phyloP scores from a whole-genome alignment of 768 basidiomycete genomes.

The Pisolithus marmoratus region DNA sequence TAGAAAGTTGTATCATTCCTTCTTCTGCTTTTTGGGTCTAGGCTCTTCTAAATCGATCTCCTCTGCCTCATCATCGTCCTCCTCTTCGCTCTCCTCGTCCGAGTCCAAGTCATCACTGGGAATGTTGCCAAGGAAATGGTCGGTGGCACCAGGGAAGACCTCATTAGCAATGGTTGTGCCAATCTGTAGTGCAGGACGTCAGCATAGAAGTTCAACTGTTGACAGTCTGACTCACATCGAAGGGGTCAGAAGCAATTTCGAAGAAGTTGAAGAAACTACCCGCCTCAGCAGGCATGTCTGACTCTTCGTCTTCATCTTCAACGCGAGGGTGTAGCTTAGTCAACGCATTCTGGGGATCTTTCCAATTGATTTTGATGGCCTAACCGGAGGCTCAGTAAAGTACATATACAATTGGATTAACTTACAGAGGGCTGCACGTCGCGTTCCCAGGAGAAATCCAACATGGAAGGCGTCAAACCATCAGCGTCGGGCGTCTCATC shows the following conservation, averaged over 20 bases:
- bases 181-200: conserved; percentile 39
- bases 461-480: conserved; percentile 72
- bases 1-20: conserved; percentile 19
- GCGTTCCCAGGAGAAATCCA: conserved; percentile 76
- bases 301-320: conserved; percentile 50
- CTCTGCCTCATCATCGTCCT: conserved; percentile 71
- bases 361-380: conserved; percentile 75
- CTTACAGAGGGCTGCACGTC: conserved; percentile 65
- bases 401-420: background rate
- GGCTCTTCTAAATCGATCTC: conserved; percentile 90
- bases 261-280: conserved; percentile 92
- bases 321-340: conserved; percentile 75
- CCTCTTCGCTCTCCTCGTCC: conserved; percentile 59
- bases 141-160: conserved; percentile 74
- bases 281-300: conserved; percentile 55
- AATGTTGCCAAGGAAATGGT: conserved; percentile 70
- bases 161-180: conserved; percentile 70
- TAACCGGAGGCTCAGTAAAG: conserved; percentile 21
- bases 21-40: conserved; percentile 64
- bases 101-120: conserved; percentile 57
- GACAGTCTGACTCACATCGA: conserved; percentile 47
- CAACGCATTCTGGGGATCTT: conserved; percentile 67
- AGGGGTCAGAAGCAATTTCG: conserved; percentile 57
- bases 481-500: conserved; percentile 61
- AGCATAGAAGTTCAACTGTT: background rate